Conservation (phyloP, 2,329 filamentous ascomycete genomes). For the Fusarium tupiense region DNA sequence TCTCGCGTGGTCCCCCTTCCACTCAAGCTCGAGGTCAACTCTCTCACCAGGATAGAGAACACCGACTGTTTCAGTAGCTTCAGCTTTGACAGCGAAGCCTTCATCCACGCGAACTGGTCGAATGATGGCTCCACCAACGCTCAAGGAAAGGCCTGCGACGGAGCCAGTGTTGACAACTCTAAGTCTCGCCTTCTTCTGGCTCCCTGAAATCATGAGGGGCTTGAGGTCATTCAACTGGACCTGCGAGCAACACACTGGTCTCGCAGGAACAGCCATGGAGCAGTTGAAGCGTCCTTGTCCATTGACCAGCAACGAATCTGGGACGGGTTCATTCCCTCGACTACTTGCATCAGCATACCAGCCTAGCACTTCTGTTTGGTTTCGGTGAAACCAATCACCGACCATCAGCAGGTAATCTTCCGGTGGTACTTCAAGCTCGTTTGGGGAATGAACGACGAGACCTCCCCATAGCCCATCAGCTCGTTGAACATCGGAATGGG, state of each 20-base stretch:
- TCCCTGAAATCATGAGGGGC: rapidly evolving
- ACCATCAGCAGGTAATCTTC: not conserved
- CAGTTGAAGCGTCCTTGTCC: not conserved
- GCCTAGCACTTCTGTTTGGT: not conserved
- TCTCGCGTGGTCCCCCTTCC: rapidly evolving
- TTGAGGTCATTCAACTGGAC: not conserved
- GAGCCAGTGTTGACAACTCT: constrained; percentile 2
- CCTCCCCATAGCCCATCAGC: constrained; percentile 7
- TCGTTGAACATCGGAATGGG: not conserved
- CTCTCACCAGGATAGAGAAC: not conserved
- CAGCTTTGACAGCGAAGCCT: not conserved
- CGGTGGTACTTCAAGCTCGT: rapidly evolving
- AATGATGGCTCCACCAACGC: not conserved
- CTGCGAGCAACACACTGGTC: not conserved
- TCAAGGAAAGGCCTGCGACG: not conserved
- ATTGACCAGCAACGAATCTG: not conserved
- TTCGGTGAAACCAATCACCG: not conserved
- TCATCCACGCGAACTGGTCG: not conserved
- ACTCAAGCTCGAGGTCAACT: not conserved
- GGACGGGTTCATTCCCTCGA: constrained; percentile 9
- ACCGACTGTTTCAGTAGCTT: not conserved
- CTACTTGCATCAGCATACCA: constrained; percentile 9
- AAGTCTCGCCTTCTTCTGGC: not conserved
- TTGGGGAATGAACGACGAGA: not conserved
- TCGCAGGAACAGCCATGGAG: not conserved